phyloP scores from a whole-genome alignment of 75 land plant species.

The Ceratopteris richardii region DNA sequence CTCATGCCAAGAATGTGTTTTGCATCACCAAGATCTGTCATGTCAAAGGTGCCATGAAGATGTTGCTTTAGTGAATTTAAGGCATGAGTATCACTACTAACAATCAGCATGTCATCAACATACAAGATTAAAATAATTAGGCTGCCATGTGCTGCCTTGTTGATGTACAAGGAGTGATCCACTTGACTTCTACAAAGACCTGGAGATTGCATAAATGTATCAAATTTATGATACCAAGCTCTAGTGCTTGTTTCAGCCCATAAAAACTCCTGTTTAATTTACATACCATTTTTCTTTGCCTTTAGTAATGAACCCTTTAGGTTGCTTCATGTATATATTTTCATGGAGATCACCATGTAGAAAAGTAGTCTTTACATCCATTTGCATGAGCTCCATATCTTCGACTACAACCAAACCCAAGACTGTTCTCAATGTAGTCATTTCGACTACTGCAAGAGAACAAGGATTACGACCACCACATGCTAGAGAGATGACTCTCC shows the following conservation, averaged over 20 bases:
- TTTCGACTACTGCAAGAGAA: constrained; percentile 1
- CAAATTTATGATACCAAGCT: constrained; percentile 9
- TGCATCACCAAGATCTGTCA: constrained; percentile 15
- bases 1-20: constrained; percentile 17
- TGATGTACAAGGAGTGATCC: constrained; percentile 1
- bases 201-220: background rate
- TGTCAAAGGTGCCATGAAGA: constrained; percentile 5
- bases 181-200: background rate
- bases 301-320: background rate
- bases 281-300: constrained; percentile 2
- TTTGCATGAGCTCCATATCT: background rate
- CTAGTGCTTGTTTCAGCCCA: constrained; percentile 9
- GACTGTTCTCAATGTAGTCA: background rate
- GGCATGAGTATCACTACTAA: background rate
- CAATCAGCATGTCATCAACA: constrained; percentile 4
- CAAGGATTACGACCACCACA: too few species aligned
- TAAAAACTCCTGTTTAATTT: constrained; percentile 5
- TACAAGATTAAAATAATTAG: background rate
- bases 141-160: background rate
- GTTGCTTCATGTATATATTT: background rate
- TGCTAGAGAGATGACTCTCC: too few species aligned
- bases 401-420: background rate
- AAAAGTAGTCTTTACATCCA: constrained; percentile 1
- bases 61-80: constrained; percentile 8
- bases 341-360: background rate